Conservation (phyloP, 257 asterid species). For the Leonotis leonurus region DNA sequence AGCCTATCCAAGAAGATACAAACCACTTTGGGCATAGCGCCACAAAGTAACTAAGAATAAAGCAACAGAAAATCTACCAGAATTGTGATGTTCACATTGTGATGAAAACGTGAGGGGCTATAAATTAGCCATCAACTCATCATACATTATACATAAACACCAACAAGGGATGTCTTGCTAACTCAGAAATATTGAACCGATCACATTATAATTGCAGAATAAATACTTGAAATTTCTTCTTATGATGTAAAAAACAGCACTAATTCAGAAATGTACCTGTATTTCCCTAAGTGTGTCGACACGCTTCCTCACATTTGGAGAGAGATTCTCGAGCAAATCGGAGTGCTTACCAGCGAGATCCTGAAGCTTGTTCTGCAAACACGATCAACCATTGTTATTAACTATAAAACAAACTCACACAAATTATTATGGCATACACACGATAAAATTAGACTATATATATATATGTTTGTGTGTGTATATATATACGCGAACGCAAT, state of each 20-base stretch:
- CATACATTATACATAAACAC: neutral
- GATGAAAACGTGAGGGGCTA: neutral
- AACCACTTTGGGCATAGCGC: too few species aligned
- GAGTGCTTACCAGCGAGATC: constrained; percentile 58
- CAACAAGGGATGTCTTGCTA: neutral
- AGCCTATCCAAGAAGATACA: too few species aligned
- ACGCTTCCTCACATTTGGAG: constrained; percentile 49
- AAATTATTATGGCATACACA: too few species aligned
- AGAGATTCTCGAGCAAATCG: constrained; percentile 45
- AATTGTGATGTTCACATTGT: neutral
- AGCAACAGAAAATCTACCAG: neutral
- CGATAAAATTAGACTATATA: too few species aligned
- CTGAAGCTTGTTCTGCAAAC: constrained; percentile 56
- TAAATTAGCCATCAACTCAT: neutral
- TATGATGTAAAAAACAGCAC: neutral
- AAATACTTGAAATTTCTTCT: neutral
- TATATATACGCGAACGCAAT: too few species aligned
- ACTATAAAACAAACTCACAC: neutral
- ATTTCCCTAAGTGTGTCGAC: constrained; percentile 55
- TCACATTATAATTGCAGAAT: neutral
- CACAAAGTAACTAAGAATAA: neutral
- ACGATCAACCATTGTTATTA: neutral
- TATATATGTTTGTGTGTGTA: too few species aligned
- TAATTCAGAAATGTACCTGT: constrained; percentile 28
- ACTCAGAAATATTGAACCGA: neutral